These are phyloP conservation scores for Penicillium manginii DNA, from an alignment of 495 filamentous ascomycete genomes.

Conservation along the genomic window DNA sequence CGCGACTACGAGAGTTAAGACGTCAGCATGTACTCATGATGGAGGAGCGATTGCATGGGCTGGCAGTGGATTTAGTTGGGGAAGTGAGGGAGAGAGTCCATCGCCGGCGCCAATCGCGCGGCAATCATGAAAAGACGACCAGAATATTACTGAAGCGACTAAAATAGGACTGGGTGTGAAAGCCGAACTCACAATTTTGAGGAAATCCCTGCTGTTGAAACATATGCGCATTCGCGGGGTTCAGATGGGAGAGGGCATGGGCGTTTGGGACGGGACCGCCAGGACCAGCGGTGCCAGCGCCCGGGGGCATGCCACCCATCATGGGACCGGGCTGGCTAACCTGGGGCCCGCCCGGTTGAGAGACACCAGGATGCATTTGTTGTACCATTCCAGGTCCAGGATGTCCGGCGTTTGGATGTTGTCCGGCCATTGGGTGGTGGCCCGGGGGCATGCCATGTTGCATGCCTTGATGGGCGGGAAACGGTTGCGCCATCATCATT, in stretches of 20 bases:
- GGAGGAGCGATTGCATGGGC: conserved; percentile 9
- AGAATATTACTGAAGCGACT: background rate
- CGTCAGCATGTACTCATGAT: conserved; percentile 19
- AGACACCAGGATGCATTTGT: conserved; percentile 84
- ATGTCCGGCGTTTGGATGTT: conserved; percentile 67
- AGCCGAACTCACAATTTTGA: conserved; percentile 42
- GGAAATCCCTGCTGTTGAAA: conserved; percentile 60
- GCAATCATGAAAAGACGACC: background rate
- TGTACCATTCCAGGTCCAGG: conserved; percentile 67
- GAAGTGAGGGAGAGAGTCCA: background rate
- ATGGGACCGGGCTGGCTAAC: conserved; percentile 77
- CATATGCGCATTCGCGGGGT: conserved; percentile 66
- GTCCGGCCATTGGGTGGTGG: conserved; percentile 77
- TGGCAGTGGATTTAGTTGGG: background rate
- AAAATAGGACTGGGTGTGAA: background rate
- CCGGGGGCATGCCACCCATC: conserved; percentile 83
- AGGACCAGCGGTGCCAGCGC: conserved; percentile 53
- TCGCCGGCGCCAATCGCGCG: background rate
- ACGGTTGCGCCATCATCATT: conserved; percentile 72
- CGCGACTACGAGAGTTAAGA: conserved; percentile 15
- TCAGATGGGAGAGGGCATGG: conserved; percentile 81
- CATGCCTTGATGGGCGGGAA: conserved; percentile 74
- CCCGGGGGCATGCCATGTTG: conserved; percentile 76
- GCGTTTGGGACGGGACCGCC: conserved; percentile 67
- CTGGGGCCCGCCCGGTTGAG: conserved; percentile 74